phyloP scores from a whole-genome alignment of 2,329 filamentous ascomycete genomes.

The Colletotrichum kahawae region DNA sequence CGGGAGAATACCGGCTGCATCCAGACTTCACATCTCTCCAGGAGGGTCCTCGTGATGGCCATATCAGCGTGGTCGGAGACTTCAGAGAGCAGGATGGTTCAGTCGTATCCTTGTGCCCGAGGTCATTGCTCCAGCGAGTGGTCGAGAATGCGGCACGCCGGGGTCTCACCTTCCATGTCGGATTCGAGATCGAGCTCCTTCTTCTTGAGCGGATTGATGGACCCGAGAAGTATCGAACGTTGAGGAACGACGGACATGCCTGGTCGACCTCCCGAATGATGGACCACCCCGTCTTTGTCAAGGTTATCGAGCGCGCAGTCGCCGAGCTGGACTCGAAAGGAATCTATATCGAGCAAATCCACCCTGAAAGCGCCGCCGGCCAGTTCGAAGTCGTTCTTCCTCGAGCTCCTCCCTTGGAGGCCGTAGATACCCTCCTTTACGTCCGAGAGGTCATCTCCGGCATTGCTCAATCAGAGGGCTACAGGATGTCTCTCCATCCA shows the following conservation, averaged over 20 bases:
- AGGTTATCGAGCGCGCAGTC: conserved; percentile 70
- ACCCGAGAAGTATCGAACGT: conserved; percentile 40
- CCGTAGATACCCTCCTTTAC: conserved; percentile 75
- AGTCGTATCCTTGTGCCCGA: conserved; percentile 64
- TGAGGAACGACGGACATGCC: conserved; percentile 68
- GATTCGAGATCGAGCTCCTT: conserved; percentile 84
- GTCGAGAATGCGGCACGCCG: conserved; percentile 55
- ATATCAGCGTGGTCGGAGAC: conserved; percentile 70
- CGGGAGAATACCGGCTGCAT: conserved; percentile 69
- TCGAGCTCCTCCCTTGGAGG: conserved; percentile 64
- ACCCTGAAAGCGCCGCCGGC: conserved; percentile 74
- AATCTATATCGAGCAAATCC: conserved; percentile 74
- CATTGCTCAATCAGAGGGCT: conserved; percentile 64
- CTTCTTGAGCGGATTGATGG: conserved; percentile 60
- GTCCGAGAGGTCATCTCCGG: conserved; percentile 72
- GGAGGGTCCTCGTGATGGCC: conserved; percentile 60
- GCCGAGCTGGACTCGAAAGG: conserved; percentile 62
- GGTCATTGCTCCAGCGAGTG: conserved; percentile 63
- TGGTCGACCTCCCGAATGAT: conserved; percentile 73
- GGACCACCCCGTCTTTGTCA: conserved; percentile 59
- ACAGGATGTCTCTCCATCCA: conserved; percentile 76
- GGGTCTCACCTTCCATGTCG: conserved; percentile 66
- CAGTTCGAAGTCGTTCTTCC: conserved; percentile 82
- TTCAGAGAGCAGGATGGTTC: conserved; percentile 64
- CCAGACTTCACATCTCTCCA: conserved; percentile 70